phyloP scores from a whole-genome alignment of 2,329 filamentous ascomycete genomes.

The Penicillium sp. region DNA sequence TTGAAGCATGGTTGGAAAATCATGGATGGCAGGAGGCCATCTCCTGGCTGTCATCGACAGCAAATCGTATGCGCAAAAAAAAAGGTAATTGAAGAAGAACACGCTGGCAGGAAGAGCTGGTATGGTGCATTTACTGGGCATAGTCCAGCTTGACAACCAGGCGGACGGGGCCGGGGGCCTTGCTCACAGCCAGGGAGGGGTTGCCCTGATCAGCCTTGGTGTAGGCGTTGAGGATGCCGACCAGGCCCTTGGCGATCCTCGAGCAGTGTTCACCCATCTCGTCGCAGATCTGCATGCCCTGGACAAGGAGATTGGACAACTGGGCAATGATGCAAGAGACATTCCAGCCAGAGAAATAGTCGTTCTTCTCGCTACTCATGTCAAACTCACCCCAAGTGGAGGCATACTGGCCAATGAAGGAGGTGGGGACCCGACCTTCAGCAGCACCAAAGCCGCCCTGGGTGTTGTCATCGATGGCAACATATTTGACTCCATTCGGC shows the following conservation, averaged over 20 bases:
- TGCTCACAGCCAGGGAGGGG: not conserved
- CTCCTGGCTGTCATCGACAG: too few species aligned
- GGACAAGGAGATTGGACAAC: conserved; percentile 22
- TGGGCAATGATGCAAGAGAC: conserved; percentile 39
- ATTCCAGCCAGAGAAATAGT: conserved; percentile 35
- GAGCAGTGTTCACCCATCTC: conserved; percentile 28
- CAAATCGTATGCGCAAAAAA: conserved; percentile 18
- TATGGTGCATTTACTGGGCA: not conserved
- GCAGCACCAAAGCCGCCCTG: conserved; percentile 35
- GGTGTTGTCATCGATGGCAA: conserved; percentile 36
- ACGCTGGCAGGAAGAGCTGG: conserved; percentile 4
- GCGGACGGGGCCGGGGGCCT: not conserved
- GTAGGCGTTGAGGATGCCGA: conserved; percentile 31
- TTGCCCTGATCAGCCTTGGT: conserved; percentile 23
- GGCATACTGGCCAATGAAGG: conserved; percentile 32
- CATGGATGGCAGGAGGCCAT: too few species aligned
- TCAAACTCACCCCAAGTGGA: conserved; percentile 41
- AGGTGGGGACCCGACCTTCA: too few species aligned
- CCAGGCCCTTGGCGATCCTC: conserved; percentile 22
- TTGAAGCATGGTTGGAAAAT: too few species aligned
- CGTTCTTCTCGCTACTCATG: conserved; percentile 31
- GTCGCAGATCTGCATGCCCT: conserved; percentile 37
- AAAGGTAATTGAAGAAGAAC: conserved; percentile 7
- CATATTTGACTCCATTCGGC: conserved; percentile 30
- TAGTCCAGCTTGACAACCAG: conserved; percentile 3